Conservation (phyloP, 768 basidiomycete species). For the Infundibulicybe gibba region DNA sequence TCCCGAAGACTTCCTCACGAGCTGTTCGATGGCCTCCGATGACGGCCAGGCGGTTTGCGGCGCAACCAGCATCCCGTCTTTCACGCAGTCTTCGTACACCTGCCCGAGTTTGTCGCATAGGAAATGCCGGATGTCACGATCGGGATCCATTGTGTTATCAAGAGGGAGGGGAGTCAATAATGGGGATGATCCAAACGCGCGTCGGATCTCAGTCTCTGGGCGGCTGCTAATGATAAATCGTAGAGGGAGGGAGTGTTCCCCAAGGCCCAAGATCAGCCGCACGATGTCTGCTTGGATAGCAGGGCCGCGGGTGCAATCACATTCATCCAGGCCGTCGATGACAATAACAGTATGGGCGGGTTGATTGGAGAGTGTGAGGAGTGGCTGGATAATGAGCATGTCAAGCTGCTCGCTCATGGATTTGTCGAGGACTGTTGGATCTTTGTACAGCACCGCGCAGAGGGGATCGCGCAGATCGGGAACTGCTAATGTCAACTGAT, state of each 20-base stretch:
- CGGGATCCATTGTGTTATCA: not conserved
- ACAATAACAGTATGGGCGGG: not conserved
- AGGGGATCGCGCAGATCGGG: too few relatives aligned
- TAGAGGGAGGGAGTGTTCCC: not conserved
- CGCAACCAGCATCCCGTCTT: constrained; percentile 1
- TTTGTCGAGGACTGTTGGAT: too few relatives aligned
- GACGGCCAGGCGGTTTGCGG: too few relatives aligned
- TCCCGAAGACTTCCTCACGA: too few relatives aligned
- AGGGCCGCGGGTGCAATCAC: not conserved
- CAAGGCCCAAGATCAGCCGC: not conserved
- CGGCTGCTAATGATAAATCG: not conserved
- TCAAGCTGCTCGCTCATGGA: too few relatives aligned
- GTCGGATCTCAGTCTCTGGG: not conserved
- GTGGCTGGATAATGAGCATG: too few relatives aligned
- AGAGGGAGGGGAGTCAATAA: not conserved
- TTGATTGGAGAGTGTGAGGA: too few relatives aligned
- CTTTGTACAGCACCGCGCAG: too few relatives aligned
- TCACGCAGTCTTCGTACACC: too few relatives aligned
- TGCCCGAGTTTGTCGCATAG: too few relatives aligned
- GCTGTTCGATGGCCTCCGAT: too few relatives aligned
- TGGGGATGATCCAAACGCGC: constrained; percentile 8
- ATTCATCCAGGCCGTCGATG: not conserved
- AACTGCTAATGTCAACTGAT: too few relatives aligned
- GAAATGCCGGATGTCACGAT: not conserved
- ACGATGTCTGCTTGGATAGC: constrained; percentile 8